A percentile compares a stretch with the other conserved stretches of the same genome.
phyloP scores from a whole-genome alignment of 345 rosid genomes.

The Lepidium aucheri region DNA sequence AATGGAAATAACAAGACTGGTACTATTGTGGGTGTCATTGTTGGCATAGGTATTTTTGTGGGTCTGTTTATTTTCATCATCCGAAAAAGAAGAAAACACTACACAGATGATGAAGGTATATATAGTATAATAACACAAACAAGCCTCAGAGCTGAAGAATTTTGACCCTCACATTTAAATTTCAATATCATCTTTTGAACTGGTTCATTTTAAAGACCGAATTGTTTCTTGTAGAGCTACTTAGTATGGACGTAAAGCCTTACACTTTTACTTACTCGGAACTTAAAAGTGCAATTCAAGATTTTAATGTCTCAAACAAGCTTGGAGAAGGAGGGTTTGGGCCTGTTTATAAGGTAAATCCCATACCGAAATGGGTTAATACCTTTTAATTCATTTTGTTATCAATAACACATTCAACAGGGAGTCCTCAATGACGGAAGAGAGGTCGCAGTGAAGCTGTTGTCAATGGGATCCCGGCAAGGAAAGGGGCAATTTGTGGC shows the following conservation, averaged over 20 bases:
- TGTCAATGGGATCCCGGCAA: slow-evolving; percentile 51
- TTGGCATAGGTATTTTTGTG: slow-evolving; percentile 21
- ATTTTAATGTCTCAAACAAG: slow-evolving; percentile 44
- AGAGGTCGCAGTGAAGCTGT: slow-evolving; percentile 48
- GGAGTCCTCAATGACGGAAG: slow-evolving; percentile 24
- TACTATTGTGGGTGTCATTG: slow-evolving; percentile 22
- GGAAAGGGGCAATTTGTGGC: slow-evolving; percentile 57
- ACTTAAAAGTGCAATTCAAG: slow-evolving; percentile 53
- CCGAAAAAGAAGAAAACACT: too few species aligned
- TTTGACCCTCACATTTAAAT: background rate
- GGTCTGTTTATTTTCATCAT: slow-evolving; percentile 1
- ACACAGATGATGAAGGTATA: too few species aligned
- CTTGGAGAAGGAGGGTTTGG: slow-evolving; percentile 80
- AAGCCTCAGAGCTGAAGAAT: background rate
- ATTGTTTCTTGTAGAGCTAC: slow-evolving; percentile 33
- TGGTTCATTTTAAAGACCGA: background rate
- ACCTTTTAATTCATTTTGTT: background rate
- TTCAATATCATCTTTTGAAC: background rate
- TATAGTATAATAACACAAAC: background rate
- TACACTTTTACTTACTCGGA: slow-evolving; percentile 48
- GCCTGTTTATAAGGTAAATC: slow-evolving; percentile 55
- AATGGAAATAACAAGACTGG: slow-evolving; percentile 10
- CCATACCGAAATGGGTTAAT: background rate
- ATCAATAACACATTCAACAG: background rate
- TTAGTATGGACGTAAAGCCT: slow-evolving; percentile 39